Conservation (phyloP, 139 green algal genomes). For the Asterochloris sp. region DNA sequence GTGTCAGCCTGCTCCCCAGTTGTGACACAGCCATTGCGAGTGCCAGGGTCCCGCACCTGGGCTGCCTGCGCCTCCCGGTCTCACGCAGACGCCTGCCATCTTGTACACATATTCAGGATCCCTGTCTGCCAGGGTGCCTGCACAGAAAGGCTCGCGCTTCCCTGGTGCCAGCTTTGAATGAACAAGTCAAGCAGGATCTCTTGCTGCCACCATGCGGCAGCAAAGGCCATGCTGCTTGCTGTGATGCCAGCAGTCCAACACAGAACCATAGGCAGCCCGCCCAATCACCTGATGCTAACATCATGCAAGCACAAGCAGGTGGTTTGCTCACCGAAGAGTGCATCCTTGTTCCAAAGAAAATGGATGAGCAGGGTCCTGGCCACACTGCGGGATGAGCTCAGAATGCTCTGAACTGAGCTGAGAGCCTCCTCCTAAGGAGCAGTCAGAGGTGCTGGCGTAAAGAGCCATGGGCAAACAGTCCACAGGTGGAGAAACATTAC, state of each 20-base stretch:
- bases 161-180: neutral
- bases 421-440: conserved; percentile 53
- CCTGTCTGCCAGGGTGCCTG: conserved; percentile 43
- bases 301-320: neutral
- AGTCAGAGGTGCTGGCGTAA: neutral
- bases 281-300: neutral
- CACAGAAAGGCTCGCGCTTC: neutral
- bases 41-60: no score
- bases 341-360: conserved; percentile 69
- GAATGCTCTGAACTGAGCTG: conserved; percentile 47
- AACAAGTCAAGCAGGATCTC: neutral
- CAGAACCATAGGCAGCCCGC: no score
- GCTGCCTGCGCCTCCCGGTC: conserved; percentile 12
- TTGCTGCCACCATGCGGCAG: neutral
- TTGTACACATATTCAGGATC: conserved; percentile 40
- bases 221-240: neutral
- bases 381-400: conserved; percentile 47
- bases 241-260: neutral
- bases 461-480: neutral
- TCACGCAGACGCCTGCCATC: conserved; percentile 27
- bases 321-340: conserved; percentile 37
- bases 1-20: neutral
- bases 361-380: conserved; percentile 69
- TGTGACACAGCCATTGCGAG: neutral
- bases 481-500: no score